These are phyloP conservation scores for Euryodendron excelsum DNA, from an alignment of 148 eudicot species.

Conservation along the genomic window DNA sequence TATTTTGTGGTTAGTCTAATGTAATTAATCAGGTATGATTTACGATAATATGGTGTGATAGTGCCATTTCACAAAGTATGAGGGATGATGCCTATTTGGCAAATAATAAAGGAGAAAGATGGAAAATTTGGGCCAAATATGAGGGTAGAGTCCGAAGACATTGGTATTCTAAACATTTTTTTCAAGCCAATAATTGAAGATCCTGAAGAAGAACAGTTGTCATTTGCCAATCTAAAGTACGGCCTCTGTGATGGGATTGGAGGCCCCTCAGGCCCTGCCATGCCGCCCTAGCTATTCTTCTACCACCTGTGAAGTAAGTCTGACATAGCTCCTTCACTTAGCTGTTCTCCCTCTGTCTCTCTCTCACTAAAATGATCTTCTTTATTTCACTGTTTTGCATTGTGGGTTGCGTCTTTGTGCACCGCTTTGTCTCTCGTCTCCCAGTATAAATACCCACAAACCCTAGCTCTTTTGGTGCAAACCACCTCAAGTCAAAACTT, in stretches of 20 bases:
- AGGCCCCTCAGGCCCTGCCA: background rate
- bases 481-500: background rate
- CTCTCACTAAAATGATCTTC: background rate
- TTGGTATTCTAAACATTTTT: too few species aligned
- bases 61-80: too few species aligned
- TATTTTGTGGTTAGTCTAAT: too few species aligned
- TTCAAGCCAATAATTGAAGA: background rate
- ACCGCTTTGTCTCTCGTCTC: background rate
- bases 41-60: too few species aligned
- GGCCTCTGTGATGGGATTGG: background rate
- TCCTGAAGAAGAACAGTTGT: background rate
- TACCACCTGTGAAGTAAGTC: too few species aligned
- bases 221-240: background rate
- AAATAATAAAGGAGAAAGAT: too few species aligned
- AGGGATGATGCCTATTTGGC: too few species aligned
- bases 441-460: background rate
- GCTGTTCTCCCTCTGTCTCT: background rate
- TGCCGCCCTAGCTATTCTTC: constrained; percentile 7
- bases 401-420: constrained; percentile 2
- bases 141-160: too few species aligned
- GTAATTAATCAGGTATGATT: too few species aligned
- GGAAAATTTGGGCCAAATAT: too few species aligned
- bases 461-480: background rate
- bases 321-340: too few species aligned
- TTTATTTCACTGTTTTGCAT: constrained; percentile 21